Conservation (phyloP, 2,329 filamentous ascomycete species). For the Sporothrix brasiliensis region DNA sequence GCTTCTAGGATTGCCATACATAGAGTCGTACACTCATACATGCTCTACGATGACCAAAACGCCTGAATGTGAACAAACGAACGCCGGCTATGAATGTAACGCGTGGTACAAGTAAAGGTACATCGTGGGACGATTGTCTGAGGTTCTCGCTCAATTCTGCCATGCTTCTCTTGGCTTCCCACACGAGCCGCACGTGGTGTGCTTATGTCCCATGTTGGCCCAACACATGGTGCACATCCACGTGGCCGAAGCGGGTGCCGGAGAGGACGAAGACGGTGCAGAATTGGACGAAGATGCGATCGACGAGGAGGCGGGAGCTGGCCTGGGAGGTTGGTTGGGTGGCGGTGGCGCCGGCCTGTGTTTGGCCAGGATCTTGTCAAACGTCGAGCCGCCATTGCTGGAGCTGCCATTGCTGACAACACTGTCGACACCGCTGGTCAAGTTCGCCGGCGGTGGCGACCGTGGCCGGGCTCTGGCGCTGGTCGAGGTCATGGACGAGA, state of each 20-base stretch:
- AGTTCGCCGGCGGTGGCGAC: neutral
- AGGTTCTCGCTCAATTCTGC: constrained; percentile 6
- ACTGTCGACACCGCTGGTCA: neutral
- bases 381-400: constrained; percentile 13
- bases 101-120: neutral
- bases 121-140: neutral
- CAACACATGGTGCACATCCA: constrained; percentile 60
- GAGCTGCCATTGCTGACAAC: neutral
- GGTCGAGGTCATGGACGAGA: constrained; percentile 24
- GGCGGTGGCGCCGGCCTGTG: neutral
- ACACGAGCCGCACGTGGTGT: constrained; percentile 61
- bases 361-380: neutral
- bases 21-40: constrained; percentile 10
- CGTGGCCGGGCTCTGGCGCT: neutral
- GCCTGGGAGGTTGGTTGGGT: neutral
- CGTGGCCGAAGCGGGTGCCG: neutral
- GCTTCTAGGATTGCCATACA: neutral
- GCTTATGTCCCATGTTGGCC: constrained; percentile 55
- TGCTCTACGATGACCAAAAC: neutral
- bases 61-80: neutral
- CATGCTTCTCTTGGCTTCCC: constrained; percentile 55
- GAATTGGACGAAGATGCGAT: no score
- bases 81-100: neutral
- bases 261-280: neutral
- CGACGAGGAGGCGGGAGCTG: neutral